Evolutionary conservation across 352 stramenopile species (phyloP).

Genomic region (Phytophthora macrochlamydospora): DNA sequence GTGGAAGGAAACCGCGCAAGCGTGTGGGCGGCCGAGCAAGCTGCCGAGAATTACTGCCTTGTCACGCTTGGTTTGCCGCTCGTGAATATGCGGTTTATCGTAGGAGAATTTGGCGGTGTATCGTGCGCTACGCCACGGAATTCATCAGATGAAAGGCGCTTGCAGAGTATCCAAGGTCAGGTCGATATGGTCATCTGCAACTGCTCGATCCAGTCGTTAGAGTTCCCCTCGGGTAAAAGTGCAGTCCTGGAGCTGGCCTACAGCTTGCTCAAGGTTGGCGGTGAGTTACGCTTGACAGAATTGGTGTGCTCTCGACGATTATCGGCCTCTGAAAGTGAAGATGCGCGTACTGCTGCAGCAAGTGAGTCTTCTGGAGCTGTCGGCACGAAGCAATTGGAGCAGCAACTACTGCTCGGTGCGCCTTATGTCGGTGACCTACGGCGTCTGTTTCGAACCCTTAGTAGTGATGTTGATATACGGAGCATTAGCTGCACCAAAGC

Average conservation of each 20-base stretch:
- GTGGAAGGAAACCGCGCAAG: conserved; percentile 38
- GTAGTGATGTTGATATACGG: conserved; percentile 24
- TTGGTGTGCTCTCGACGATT: conserved; percentile 39
- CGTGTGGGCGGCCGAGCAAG: conserved; percentile 17
- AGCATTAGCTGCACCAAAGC: conserved; percentile 18
- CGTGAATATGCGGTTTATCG: conserved; percentile 45
- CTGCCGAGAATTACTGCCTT: conserved; percentile 24
- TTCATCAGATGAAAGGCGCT: conserved; percentile 1
- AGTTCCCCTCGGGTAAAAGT: conserved; percentile 30
- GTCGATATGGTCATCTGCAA: conserved; percentile 50
- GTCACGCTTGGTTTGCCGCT: conserved; percentile 29
- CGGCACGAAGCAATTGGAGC: conserved; percentile 14
- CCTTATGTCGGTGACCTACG: conserved; percentile 57
- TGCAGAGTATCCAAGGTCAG: conserved; percentile 16
- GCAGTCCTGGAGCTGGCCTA: conserved; percentile 38
- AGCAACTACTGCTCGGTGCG: conserved; percentile 27
- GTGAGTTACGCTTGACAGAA: conserved; percentile 44
- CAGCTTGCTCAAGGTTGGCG: conserved; percentile 47
- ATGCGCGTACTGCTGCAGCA: conserved; percentile 14
- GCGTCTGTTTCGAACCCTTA: conserved; percentile 40
- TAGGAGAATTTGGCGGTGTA: conserved; percentile 16
- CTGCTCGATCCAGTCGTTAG: conserved; percentile 49
- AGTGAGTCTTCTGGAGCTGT: conserved; percentile 1
- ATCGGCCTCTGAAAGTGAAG: conserved; percentile 24
- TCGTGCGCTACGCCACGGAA: conserved; percentile 1